A percentile compares a stretch with the other conserved stretches of the same genome.
These are phyloP conservation scores for Colletotrichum falcatum DNA, from an alignment of 2,329 filamentous ascomycete genomes.

Conservation along the genomic window DNA sequence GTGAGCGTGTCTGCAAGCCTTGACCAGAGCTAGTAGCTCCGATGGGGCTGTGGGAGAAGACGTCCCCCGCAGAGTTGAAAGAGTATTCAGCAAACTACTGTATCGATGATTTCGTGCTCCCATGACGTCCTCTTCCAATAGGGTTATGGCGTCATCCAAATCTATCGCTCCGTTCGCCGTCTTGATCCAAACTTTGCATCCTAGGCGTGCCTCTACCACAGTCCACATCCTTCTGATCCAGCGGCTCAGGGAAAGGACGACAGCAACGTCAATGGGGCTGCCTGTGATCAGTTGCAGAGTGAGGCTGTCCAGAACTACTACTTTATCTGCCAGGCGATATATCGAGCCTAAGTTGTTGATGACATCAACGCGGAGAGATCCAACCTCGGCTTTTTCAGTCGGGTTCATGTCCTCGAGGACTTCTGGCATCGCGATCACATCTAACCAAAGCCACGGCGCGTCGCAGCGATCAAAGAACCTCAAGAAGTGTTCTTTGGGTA, in stretches of 20 bases:
- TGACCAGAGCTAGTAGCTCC: too few relatives aligned
- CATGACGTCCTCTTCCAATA: neutral
- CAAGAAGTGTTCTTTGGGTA: neutral
- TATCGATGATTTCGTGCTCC: too few relatives aligned
- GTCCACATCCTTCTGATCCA: slow-evolving; percentile 14
- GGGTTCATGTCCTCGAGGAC: neutral
- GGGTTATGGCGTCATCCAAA: neutral
- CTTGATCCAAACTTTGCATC: neutral
- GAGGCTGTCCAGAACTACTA: neutral
- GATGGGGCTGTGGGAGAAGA: too few relatives aligned
- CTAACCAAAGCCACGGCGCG: neutral
- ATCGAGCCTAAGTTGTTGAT: neutral
- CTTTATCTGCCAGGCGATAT: neutral
- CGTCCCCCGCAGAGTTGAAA: too few relatives aligned
- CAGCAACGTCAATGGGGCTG: neutral
- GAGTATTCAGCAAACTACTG: too few relatives aligned
- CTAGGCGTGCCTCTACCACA: neutral
- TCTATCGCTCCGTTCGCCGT: neutral
- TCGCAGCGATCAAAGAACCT: neutral
- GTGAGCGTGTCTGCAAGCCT: too few relatives aligned
- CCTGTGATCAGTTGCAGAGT: neutral
- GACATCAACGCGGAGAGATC: neutral
- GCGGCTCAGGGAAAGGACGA: neutral
- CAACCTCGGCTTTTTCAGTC: neutral
- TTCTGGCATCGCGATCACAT: neutral